Conservation (phyloP, 768 basidiomycete genomes). For the Leccinum obscurum region DNA sequence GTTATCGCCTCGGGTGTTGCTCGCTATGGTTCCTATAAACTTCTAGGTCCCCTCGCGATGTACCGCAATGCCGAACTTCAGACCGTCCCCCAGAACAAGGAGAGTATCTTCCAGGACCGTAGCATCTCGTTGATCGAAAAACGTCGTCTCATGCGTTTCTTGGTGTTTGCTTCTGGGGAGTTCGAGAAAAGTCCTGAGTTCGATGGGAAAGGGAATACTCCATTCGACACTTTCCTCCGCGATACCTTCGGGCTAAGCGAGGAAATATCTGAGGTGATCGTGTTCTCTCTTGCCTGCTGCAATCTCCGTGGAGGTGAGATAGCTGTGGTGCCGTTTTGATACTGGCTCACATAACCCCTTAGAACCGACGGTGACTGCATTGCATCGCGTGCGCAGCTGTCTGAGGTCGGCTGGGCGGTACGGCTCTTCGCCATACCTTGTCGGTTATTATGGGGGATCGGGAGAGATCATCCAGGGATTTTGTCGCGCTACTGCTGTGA, state of each 20-base stretch:
- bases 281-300: conserved; percentile 79
- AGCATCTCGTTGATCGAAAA: conserved; percentile 80
- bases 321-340: not conserved
- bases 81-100: conserved; percentile 86
- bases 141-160: conserved; percentile 87
- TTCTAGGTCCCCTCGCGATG: conserved; percentile 70
- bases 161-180: conserved; percentile 77
- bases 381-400: conserved; percentile 71
- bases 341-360: conserved; percentile 7
- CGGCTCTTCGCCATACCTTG: conserved; percentile 82
- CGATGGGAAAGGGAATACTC: conserved; percentile 50
- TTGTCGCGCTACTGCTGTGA: conserved; percentile 83
- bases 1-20: conserved; percentile 83
- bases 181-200: conserved; percentile 66
- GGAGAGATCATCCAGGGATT: conserved; percentile 95
- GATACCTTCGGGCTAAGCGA: conserved; percentile 62
- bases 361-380: conserved; percentile 69
- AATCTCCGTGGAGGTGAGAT: conserved; percentile 52
- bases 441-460: conserved; percentile 93
- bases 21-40: conserved; percentile 87
- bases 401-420: conserved; percentile 83
- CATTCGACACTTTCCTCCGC: conserved; percentile 66
- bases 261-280: conserved; percentile 58
- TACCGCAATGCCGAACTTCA: conserved; percentile 51
- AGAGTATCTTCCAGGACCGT: conserved; percentile 88